Evolutionary conservation across 805 yeast species (phyloP), one percentile per base, ranked within the genome.

Genomic region (Saccharomycopsis selenospora): DNA sequence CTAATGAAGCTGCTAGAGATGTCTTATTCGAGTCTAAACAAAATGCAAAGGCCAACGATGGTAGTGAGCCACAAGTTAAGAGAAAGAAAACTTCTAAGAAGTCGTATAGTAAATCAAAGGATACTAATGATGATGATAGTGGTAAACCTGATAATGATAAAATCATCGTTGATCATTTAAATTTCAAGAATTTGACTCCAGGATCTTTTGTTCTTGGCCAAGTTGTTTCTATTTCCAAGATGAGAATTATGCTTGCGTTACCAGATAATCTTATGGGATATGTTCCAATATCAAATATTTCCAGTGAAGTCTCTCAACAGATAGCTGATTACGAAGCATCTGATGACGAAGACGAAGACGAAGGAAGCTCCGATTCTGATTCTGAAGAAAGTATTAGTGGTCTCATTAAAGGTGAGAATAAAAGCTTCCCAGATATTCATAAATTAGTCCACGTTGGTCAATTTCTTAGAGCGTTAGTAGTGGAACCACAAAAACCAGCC

Each of bases 1-100:
- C 95, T 36, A 89, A 88, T 62, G 95, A 91, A 65, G 99, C 91
- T 43, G 81, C 90, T 20, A 78, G 77, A 54, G 99, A 93, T 67
- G 93, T 86, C 36, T 69, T 90, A 44, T 85, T 86, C 54, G 91
- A 68, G 52, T 24, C 61, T 4, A 40, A 27, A 59, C 46, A 26
- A 61, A 58, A 28, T 27, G 48, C 20, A 4, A 52, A 6, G 3
- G 43, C 49, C 3, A 11, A 56, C 17, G 59, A 54, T 13, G 57
- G 49, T 11, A 36, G 45, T 13, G 48, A 50, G 18, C 26, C 46
- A 2, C 29, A 40, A 27, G 57, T 57, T 3, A 58, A 66, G 33
- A 60, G 59, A 20, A 49, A 61, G 24, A 58, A 64, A 5, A 54
- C 58, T 36, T 66, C 49, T 30, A 54, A 48, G 36, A 41, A 25